A percentile compares a stretch with the other conserved stretches of the same genome.
Evolutionary conservation across 768 basidiomycete species (phyloP).

Genomic region (Tricholomella constricta): DNA sequence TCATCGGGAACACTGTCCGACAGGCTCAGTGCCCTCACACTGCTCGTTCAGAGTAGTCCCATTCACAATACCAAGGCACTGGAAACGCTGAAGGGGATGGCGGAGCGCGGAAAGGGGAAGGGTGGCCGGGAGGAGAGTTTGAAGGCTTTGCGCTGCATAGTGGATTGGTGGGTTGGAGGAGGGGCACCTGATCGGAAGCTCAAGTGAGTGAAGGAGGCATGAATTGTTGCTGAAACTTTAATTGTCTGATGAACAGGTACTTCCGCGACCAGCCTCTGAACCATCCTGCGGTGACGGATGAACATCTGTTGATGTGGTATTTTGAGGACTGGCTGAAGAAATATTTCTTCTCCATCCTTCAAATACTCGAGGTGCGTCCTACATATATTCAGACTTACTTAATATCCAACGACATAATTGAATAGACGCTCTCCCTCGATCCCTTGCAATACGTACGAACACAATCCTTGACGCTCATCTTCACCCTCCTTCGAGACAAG

Average conservation of each 20-base stretch:
- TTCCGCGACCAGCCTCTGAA: conserved; percentile 85
- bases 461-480: conserved; percentile 77
- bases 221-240: background rate
- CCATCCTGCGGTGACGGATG: conserved; percentile 65
- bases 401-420: background rate
- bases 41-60: conserved; percentile 87
- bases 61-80: conserved; percentile 83
- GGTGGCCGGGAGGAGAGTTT: conserved; percentile 92
- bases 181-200: conserved; percentile 88
- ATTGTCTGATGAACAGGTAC: conserved; percentile 54
- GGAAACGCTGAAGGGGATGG: conserved; percentile 73
- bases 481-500: conserved; percentile 80
- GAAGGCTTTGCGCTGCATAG: conserved; percentile 86
- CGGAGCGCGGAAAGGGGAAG: conserved; percentile 75
- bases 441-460: conserved; percentile 86
- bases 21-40: conserved; percentile 84
- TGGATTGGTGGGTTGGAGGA: conserved; percentile 98
- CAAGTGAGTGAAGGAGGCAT: conserved; percentile 50
- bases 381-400: background rate
- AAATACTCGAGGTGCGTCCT: conserved; percentile 77
- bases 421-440: conserved; percentile 77
- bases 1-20: conserved; percentile 90
- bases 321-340: conserved; percentile 99
- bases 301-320: conserved; percentile 78
- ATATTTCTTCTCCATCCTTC: conserved; percentile 90